Evolutionary conservation across 2,329 filamentous ascomycete genomes (phyloP), one percentile per base, ranked within the genome.

Genomic region (Alternaria incomplexa): DNA sequence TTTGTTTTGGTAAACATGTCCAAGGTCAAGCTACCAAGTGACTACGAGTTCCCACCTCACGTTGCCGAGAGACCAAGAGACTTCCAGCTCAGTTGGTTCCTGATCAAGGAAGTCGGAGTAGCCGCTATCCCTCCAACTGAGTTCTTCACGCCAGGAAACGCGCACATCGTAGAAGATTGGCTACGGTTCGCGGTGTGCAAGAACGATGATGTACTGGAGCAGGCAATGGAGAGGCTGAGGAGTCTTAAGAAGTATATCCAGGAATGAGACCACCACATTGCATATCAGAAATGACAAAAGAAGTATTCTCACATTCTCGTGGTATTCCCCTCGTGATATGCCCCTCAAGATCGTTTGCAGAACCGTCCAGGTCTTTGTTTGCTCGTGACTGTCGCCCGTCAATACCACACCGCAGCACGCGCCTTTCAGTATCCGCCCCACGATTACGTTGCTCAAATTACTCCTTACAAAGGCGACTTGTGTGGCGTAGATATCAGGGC

Each of bases 151-250:
- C 90, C 93, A 17, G 83, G 81, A 46, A 97, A 97, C 75, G 89
- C 91, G 26, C 89, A 92, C 73, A 88, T 97, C 71, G 96, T 92
- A 0, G 92, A 97, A 84, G 91, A 98, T 73, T 99, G 96, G 83
- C 86, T 99, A 74, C 87, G 96, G 23, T 98, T 98, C 78, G 96
- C 96, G 0, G 93, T 99, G 2, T 99, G 96, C 84, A 99, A 99
- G 85, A 88, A 95, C 32, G 93, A 99, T 76, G 88, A 92, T 46
- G 89, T 98, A 12, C 73, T 86, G 10, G 84, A 85, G 71, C 80
- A 77, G 53, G 84, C 84, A 2, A 83, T 84, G 76, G 83, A 85
- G 66, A 73, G 84, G 55, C 64, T 86, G 59, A 73, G 84, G 60
- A 83, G 82, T 15, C 62, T 86, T 71, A 84, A 81, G 76, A 83